Evolutionary conservation across 2,329 filamentous ascomycete species (phyloP).

Genomic region (Beauveria pseudobassiana): DNA sequence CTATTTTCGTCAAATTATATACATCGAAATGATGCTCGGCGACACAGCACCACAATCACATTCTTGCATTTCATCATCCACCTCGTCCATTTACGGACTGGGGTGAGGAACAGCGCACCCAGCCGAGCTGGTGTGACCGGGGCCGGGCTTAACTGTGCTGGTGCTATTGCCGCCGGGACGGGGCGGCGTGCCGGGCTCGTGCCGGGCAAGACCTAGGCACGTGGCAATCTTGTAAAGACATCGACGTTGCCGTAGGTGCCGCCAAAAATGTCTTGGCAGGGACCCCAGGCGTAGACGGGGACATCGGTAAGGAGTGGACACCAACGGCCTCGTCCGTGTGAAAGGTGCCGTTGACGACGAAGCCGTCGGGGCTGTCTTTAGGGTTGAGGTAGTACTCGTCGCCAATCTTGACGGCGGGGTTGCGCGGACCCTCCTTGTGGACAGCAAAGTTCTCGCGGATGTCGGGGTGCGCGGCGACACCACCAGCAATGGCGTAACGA

Average conservation of each 20-base stretch:
- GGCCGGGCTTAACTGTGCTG: neutral
- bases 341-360: constrained; percentile 70
- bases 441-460: constrained; percentile 69
- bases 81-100: neutral
- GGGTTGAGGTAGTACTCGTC: constrained; percentile 61
- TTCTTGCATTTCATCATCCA: neutral
- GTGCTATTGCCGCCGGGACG: neutral
- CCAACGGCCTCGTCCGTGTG: constrained; percentile 56
- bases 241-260: constrained; percentile 66
- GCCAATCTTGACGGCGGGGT: constrained; percentile 46
- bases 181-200: constrained; percentile 14
- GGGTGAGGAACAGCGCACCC: neutral
- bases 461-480: constrained; percentile 65
- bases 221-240: constrained; percentile 64
- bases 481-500: constrained; percentile 70
- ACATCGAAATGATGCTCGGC: neutral
- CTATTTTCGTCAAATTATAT: neutral
- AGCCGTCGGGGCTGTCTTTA: constrained; percentile 56
- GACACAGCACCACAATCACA: neutral
- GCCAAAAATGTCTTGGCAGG: constrained; percentile 69
- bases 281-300: constrained; percentile 69
- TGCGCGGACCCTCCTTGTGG: constrained; percentile 56
- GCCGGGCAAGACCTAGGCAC: constrained; percentile 50
- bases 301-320: constrained; percentile 75
- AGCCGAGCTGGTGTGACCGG: neutral